Conservation (phyloP, 176 grass and related monocot genomes). For the Rhynchospora pubera region DNA sequence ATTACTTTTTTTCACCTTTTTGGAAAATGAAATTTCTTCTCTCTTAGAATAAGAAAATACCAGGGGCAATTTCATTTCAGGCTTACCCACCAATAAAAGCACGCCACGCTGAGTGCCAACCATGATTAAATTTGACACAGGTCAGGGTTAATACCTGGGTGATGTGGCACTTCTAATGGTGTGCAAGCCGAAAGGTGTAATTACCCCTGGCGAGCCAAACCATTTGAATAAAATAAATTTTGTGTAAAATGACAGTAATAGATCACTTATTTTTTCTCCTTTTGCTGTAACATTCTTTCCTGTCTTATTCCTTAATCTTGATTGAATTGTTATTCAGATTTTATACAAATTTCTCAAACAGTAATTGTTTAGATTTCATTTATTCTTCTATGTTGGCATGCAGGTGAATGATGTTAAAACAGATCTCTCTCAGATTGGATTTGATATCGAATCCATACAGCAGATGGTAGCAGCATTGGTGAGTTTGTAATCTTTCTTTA, state of each 20-base stretch:
- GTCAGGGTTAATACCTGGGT: too few relatives aligned
- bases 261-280: background rate
- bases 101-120: too few relatives aligned
- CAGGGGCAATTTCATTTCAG: too few relatives aligned
- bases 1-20: background rate
- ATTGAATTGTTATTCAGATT: background rate
- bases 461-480: conserved; percentile 82
- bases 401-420: conserved; percentile 77
- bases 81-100: too few relatives aligned
- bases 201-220: too few relatives aligned
- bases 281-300: background rate
- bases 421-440: conserved; percentile 80
- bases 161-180: too few relatives aligned
- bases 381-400: background rate
- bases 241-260: background rate
- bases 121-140: too few relatives aligned
- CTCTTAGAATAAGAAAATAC: background rate
- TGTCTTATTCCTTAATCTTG: background rate
- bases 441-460: conserved; percentile 80
- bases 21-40: background rate
- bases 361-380: conserved; percentile 7
- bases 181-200: too few relatives aligned
- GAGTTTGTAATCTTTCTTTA: conserved; percentile 32
- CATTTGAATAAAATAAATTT: background rate
- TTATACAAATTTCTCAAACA: background rate